These are phyloP conservation scores for Suhomyces maxii DNA, from an alignment of 1,139 yeast genomes.

Conservation along the genomic window DNA sequence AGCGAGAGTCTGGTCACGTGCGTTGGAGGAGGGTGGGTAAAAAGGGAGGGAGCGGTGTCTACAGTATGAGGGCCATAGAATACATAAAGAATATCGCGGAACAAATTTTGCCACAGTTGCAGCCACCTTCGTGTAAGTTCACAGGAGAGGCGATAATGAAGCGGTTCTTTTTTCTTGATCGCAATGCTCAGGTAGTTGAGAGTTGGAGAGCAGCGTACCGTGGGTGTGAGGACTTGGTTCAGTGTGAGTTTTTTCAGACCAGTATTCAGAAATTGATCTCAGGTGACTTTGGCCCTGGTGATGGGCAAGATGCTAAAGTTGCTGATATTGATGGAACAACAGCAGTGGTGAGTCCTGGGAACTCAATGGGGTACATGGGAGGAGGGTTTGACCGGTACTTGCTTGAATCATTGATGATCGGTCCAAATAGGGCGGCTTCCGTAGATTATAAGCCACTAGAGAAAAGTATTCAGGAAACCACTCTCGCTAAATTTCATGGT, in stretches of 20 bases:
- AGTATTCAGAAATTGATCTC: neutral
- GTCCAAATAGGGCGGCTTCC: neutral
- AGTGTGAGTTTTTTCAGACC: neutral
- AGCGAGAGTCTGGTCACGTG: neutral
- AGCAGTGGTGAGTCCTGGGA: conserved; percentile 22
- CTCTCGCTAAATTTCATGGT: conserved; percentile 18
- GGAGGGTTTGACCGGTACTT: conserved; percentile 29
- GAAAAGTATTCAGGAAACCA: conserved; percentile 16
- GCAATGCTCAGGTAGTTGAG: neutral
- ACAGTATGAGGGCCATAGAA: no score
- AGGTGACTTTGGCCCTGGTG: no score
- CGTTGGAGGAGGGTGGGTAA: neutral
- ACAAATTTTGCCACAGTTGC: no score
- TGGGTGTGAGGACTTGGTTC: neutral
- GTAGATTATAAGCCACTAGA: conserved; percentile 16
- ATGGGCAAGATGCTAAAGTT: neutral
- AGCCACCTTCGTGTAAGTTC: no score
- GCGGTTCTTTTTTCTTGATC: neutral
- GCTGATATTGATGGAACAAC: neutral
- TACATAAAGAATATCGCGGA: no score
- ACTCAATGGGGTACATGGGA: conserved; percentile 28
- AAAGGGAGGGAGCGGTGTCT: no score
- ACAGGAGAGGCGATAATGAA: neutral
- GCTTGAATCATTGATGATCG: conserved; percentile 16
- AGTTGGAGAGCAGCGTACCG: neutral